Base-by-base conservation (phyloP, 306 rosid genomes). In the Pyrus betulifolia region DNA sequence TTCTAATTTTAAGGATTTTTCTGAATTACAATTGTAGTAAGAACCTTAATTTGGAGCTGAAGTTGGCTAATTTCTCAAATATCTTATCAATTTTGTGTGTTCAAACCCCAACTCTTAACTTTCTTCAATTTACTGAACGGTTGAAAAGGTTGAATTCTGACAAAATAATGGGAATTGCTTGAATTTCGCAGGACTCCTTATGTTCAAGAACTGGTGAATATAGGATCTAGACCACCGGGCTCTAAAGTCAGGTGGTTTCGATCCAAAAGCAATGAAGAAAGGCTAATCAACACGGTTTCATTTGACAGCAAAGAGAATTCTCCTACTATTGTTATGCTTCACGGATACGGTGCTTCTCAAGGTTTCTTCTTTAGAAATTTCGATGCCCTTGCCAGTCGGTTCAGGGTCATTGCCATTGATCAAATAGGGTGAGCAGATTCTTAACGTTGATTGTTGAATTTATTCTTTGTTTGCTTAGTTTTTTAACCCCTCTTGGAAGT, bases 321-420 rank as follows among this genome's bases (percentile, higher is more conserved):
- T 68, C 99, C 99, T 3, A 91, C 98, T 2, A 84, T 96, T 45
- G 97, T 96, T 11, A 91, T 96, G 98, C 87, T 96, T 79, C 99
- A 96, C 70, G 99, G 99, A 46, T 96, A 96, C 46, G 98, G 83
- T 22, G 89, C 93, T 19, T 88, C 98, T 1, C 97, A 92, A 73
- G 99, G 99, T 23, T 92, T 96, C 93, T 96, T 96, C 79, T 96
- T 88, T 82, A 89, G 99, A 78, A 96, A 92, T 79, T 92, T 88
- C 74, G 98, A 96, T 85, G 98, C 98, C 65, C 96, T 96, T 59
- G 93, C 99, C 23, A 75, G 87, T 35, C 93, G 87, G 38, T 96
- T 96, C 74, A 88, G 93, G 79, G 89, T 96, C 76, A 82, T 96
- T 58, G 99, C 99, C 62, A 72, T 96, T 61, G 99, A 96, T 89